Evolutionary conservation across 192 early-diverging fungal species (phyloP).

Genomic region (Coemansia sp.): DNA sequence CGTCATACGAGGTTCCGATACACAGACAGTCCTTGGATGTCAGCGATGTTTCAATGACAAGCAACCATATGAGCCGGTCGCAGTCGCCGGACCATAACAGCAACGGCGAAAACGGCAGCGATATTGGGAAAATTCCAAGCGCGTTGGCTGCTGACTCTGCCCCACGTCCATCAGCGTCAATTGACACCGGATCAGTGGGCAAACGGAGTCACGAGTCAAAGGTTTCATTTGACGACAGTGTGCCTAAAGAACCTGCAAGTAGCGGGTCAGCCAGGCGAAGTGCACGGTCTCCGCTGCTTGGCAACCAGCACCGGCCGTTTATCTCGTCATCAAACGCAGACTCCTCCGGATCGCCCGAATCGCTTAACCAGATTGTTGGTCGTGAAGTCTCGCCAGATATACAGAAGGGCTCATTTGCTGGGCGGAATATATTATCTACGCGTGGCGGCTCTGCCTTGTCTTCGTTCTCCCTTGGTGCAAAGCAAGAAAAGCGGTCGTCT

Average conservation of each 20-base stretch:
- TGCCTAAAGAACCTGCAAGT: not conserved
- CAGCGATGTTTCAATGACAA: constrained; percentile 52
- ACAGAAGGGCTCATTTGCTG: not conserved
- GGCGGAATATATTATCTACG: not conserved
- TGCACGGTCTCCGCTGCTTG: constrained; percentile 25
- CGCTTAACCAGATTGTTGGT: constrained; percentile 3
- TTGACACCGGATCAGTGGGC: constrained; percentile 2
- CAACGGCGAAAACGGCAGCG: not conserved
- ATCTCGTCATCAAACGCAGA: not conserved
- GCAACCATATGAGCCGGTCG: constrained; percentile 36
- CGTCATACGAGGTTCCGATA: constrained; percentile 11
- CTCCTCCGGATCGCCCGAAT: constrained; percentile 10
- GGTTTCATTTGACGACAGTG: not conserved
- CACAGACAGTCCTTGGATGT: constrained; percentile 28
- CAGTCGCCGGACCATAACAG: constrained; percentile 24
- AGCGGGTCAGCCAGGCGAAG: constrained; percentile 14
- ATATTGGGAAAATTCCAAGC: not conserved
- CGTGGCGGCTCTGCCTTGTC: not conserved
- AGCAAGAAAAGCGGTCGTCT: constrained; percentile 15
- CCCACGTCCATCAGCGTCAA: not conserved
- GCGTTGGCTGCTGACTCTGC: not conserved
- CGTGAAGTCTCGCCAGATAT: constrained; percentile 13
- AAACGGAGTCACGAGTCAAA: not conserved
- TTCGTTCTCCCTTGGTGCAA: constrained; percentile 1
- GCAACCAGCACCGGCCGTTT: constrained; percentile 8